Evolutionary conservation across 257 asterid species (phyloP).

Genomic region (Haberlea rhodopensis): DNA sequence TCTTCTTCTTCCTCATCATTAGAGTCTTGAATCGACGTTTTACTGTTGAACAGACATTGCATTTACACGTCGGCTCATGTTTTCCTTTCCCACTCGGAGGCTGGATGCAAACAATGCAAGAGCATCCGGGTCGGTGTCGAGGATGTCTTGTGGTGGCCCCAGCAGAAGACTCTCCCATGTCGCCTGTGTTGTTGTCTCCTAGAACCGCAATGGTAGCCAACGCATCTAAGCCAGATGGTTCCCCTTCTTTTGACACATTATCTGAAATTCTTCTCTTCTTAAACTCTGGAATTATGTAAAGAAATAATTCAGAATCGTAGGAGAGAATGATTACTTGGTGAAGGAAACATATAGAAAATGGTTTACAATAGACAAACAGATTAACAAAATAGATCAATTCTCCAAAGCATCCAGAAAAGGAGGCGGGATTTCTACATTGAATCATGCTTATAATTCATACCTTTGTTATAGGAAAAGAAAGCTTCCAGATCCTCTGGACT

Average conservation of each 20-base stretch:
- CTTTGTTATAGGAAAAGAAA: constrained; percentile 29
- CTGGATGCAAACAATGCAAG: constrained; percentile 96
- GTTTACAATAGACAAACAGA: background rate
- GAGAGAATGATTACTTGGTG: background rate
- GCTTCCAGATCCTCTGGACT: constrained; percentile 33
- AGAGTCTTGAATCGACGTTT: constrained; percentile 87
- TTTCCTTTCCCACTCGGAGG: constrained; percentile 97
- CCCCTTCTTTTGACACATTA: constrained; percentile 41
- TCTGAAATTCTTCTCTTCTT: constrained; percentile 54
- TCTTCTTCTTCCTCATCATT: constrained; percentile 80
- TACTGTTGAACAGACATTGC: constrained; percentile 81
- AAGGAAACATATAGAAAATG: background rate
- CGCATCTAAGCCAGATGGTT: constrained; percentile 89
- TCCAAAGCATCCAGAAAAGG: background rate
- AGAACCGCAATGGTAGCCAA: constrained; percentile 90
- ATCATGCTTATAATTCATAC: constrained; percentile 17
- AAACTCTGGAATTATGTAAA: constrained; percentile 34
- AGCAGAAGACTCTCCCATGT: constrained; percentile 48
- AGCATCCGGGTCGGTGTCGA: constrained; percentile 96
- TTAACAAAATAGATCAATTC: background rate
- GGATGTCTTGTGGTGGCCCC: constrained; percentile 90
- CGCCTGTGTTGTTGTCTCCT: constrained; percentile 69
- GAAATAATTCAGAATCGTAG: background rate
- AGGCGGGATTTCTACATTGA: background rate
- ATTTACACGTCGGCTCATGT: constrained; percentile 80